Evolutionary conservation across 192 early-diverging fungal genomes (phyloP).

Genomic region (Phlyctochytrium bullatum): DNA sequence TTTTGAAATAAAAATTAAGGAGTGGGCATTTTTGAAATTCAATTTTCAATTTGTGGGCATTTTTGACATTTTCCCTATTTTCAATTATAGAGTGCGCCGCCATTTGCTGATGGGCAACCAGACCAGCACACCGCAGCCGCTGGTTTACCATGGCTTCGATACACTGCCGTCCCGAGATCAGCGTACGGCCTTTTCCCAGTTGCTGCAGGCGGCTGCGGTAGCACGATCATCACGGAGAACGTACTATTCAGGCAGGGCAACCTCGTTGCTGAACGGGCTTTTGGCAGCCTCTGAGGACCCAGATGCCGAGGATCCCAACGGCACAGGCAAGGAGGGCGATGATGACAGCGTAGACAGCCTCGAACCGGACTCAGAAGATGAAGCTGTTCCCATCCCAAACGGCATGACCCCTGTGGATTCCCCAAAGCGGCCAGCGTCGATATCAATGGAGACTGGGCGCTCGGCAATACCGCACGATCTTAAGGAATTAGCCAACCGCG

Average conservation of each 20-base stretch:
- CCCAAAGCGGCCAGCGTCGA: neutral
- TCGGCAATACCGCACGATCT: constrained; percentile 4
- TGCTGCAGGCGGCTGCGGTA: neutral
- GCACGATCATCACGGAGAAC: neutral
- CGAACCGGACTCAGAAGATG: constrained; percentile 1
- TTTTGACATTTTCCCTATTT: too few relatives aligned
- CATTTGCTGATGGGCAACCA: constrained; percentile 3
- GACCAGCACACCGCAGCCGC: neutral
- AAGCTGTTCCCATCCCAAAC: constrained; percentile 3
- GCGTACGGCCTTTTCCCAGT: neutral
- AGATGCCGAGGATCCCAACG: neutral
- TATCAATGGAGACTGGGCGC: neutral
- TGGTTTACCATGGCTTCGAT: constrained; percentile 3
- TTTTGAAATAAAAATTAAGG: too few relatives aligned
- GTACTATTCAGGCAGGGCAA: neutral
- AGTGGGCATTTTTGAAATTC: too few relatives aligned
- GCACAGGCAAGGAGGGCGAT: neutral
- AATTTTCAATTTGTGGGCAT: too few relatives aligned
- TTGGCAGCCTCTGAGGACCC: neutral
- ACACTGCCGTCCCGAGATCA: neutral
- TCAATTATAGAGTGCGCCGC: too few relatives aligned
- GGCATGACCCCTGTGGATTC: neutral
- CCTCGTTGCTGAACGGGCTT: neutral
- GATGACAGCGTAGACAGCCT: neutral
- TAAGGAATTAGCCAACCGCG: neutral